phyloP scores from a whole-genome alignment of 495 filamentous ascomycete species.

The Margaritispora aquatica region DNA sequence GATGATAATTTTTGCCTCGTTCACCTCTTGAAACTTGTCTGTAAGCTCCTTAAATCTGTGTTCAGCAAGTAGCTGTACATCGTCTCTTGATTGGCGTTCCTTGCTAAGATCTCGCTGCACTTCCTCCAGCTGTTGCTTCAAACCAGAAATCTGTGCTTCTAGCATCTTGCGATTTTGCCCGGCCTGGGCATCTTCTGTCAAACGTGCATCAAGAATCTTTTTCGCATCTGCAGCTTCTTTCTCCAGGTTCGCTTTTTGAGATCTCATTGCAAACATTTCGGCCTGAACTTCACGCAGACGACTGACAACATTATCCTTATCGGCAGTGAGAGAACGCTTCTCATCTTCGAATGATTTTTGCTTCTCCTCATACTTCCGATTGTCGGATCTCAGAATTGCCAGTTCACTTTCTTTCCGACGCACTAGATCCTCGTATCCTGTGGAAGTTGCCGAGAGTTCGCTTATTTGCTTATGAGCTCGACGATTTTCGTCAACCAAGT shows the following conservation, averaged over 20 bases:
- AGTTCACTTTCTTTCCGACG: slow-evolving; percentile 92
- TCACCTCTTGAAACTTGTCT: slow-evolving; percentile 80
- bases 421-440: slow-evolving; percentile 88
- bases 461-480: slow-evolving; percentile 80
- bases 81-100: slow-evolving; percentile 92
- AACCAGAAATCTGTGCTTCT: slow-evolving; percentile 78
- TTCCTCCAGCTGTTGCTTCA: slow-evolving; percentile 79
- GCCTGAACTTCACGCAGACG: slow-evolving; percentile 81
- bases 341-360: slow-evolving; percentile 72
- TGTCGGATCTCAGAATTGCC: slow-evolving; percentile 73
- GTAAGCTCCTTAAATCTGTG: slow-evolving; percentile 78
- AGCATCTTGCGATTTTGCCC: slow-evolving; percentile 79
- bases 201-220: slow-evolving; percentile 74
- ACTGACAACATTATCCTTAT: slow-evolving; percentile 73
- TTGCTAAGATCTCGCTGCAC: slow-evolving; percentile 84
- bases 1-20: slow-evolving; percentile 93
- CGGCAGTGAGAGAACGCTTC: slow-evolving; percentile 55
- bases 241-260: slow-evolving; percentile 75
- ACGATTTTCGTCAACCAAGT: slow-evolving; percentile 74
- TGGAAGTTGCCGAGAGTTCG: slow-evolving; percentile 85
- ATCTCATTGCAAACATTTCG: slow-evolving; percentile 77
- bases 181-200: slow-evolving; percentile 83
- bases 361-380: slow-evolving; percentile 71
- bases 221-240: slow-evolving; percentile 87
- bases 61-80: slow-evolving; percentile 86